Evolutionary conservation across 768 basidiomycete genomes (phyloP).

Genomic region (Lentinula sp.): DNA sequence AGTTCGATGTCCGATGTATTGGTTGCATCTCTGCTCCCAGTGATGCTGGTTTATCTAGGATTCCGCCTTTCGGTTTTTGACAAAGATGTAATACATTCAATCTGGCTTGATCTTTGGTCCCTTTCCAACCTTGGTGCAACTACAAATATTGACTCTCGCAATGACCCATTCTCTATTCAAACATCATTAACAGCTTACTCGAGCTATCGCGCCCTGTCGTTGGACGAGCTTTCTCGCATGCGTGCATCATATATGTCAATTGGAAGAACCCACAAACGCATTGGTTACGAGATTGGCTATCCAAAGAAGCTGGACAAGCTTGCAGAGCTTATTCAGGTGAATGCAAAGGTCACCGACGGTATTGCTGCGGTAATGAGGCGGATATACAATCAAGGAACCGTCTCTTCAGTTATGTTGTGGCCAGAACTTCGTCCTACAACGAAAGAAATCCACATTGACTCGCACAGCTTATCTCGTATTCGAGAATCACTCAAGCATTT

Average conservation of each 20-base stretch:
- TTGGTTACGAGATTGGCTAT: slow-evolving; percentile 50
- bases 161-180: slow-evolving; percentile 35
- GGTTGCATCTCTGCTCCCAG: slow-evolving; percentile 33
- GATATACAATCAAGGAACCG: neutral
- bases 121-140: slow-evolving; percentile 13
- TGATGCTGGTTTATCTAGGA: slow-evolving; percentile 14
- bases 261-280: slow-evolving; percentile 37
- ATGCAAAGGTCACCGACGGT: slow-evolving; percentile 28
- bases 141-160: neutral
- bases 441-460: slow-evolving; percentile 9
- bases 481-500: slow-evolving; percentile 63
- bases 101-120: slow-evolving; percentile 21
- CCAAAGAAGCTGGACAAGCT: slow-evolving; percentile 43
- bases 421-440: neutral
- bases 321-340: slow-evolving; percentile 19
- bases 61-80: neutral
- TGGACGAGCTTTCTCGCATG: slow-evolving; percentile 34
- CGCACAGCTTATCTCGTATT: slow-evolving; percentile 32
- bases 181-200: slow-evolving; percentile 37
- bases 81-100: slow-evolving; percentile 16
- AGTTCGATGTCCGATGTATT: slow-evolving; percentile 26
- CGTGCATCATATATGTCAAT: slow-evolving; percentile 41
- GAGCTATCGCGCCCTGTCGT: slow-evolving; percentile 35
- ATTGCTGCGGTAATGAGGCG: slow-evolving; percentile 32
- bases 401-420: slow-evolving; percentile 13